A percentile compares a stretch with the other conserved stretches of the same genome.
These are phyloP conservation scores for Podaxis sp. DNA, from an alignment of 768 basidiomycete species.

Conservation along the genomic window DNA sequence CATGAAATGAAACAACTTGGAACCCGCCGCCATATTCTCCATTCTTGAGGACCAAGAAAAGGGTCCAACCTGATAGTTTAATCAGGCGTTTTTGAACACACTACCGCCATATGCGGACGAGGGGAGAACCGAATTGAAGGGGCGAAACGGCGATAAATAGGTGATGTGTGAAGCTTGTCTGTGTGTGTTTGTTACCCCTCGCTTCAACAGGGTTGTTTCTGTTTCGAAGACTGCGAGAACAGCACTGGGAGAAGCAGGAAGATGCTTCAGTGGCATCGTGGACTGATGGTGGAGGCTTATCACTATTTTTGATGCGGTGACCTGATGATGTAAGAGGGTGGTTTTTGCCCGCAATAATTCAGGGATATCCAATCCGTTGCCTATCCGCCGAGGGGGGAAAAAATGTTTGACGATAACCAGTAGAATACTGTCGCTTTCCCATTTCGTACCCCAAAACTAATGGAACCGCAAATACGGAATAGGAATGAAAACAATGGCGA, in stretches of 20 bases:
- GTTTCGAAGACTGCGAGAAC: not conserved
- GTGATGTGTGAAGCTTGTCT: not conserved
- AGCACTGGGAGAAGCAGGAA: not conserved
- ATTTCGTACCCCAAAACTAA: not conserved
- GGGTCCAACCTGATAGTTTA: not conserved
- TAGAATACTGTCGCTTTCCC: not conserved
- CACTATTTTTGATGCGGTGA: not conserved
- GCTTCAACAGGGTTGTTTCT: not conserved
- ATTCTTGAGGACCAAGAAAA: conserved; percentile 5
- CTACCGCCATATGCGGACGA: conserved; percentile 11
- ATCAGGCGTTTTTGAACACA: not conserved
- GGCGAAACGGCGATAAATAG: conserved; percentile 10
- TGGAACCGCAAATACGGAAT: not conserved
- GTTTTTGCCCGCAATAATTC: not conserved
- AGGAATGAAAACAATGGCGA: not conserved
- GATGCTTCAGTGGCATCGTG: not conserved
- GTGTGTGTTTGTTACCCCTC: not conserved
- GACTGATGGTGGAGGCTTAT: not conserved
- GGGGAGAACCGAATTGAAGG: conserved; percentile 2
- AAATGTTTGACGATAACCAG: not conserved
- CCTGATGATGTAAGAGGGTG: not conserved
- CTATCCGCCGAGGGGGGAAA: not conserved
- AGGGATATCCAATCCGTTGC: not conserved
- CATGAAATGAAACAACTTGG: not conserved
- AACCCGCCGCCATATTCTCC: not conserved